Percentiles rank a stretch among this genome's conserved stretches.
phyloP scores from a whole-genome alignment of 768 basidiomycete genomes.

The Chlorophyllum brunneum region DNA sequence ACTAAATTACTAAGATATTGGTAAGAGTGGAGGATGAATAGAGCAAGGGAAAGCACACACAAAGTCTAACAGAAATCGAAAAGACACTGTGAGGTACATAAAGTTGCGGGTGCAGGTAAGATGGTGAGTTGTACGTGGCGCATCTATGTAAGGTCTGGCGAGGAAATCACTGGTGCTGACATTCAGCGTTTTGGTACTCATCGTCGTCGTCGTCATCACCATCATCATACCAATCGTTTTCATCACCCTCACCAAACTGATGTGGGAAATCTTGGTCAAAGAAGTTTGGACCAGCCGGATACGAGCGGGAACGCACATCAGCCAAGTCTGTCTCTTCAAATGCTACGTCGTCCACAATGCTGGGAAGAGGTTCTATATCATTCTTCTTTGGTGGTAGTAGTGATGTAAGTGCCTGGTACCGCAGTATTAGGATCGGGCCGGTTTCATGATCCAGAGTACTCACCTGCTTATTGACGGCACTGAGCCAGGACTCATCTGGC shows the following conservation, averaged over 20 bases:
- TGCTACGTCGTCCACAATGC: slow-evolving; percentile 62
- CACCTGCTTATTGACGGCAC: slow-evolving; percentile 58
- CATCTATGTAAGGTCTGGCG: not conserved
- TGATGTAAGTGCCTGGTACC: slow-evolving; percentile 51
- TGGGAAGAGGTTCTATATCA: slow-evolving; percentile 70
- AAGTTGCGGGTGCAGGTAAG: not conserved
- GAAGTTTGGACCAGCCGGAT: slow-evolving; percentile 69
- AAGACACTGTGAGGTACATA: not conserved
- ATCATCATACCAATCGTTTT: slow-evolving; percentile 68
- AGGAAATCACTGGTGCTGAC: slow-evolving; percentile 49
- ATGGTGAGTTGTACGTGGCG: not conserved
- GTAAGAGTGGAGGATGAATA: not conserved
- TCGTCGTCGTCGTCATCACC: slow-evolving; percentile 59
- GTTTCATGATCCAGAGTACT: not conserved
- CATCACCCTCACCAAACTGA: slow-evolving; percentile 72
- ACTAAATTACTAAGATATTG: not conserved
- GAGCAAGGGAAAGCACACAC: not conserved
- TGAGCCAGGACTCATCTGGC: slow-evolving; percentile 79
- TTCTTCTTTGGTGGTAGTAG: slow-evolving; percentile 75
- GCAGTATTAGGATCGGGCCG: not conserved
- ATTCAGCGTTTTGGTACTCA: slow-evolving; percentile 45
- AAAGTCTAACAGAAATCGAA: not conserved
- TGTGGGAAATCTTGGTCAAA: slow-evolving; percentile 70
- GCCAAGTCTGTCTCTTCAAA: slow-evolving; percentile 18
- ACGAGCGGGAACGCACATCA: slow-evolving; percentile 80